These are phyloP conservation scores for Candida nitratophila DNA, from an alignment of 805 yeast genomes.

Conservation along the genomic window DNA sequence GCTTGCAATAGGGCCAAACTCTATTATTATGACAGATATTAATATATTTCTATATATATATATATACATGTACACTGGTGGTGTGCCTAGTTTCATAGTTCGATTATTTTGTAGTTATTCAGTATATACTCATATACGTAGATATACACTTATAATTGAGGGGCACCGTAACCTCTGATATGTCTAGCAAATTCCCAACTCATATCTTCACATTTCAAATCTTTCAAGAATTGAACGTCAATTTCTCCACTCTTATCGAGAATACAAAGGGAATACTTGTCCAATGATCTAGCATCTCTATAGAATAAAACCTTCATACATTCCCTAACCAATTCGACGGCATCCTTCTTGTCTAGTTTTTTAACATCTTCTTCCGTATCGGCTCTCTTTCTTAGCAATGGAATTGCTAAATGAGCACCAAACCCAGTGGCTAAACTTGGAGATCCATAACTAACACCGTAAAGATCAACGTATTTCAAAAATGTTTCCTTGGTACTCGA, in stretches of 20 bases:
- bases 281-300: conserved; percentile 92
- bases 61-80: too few relatives aligned
- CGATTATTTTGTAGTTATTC: too few relatives aligned
- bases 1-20: too few relatives aligned
- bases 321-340: conserved; percentile 68
- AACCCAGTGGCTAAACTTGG: conserved; percentile 94
- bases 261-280: conserved; percentile 75
- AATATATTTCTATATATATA: too few relatives aligned
- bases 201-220: conserved; percentile 64
- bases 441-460: conserved; percentile 86
- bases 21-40: too few relatives aligned
- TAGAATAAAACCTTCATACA: conserved; percentile 92
- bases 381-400: conserved; percentile 77
- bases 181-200: conserved; percentile 87
- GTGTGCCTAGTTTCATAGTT: too few relatives aligned
- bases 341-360: conserved; percentile 65
- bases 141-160: conserved; percentile 25
- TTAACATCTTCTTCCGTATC: conserved; percentile 72
- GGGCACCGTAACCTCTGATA: conserved; percentile 78
- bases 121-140: too few relatives aligned
- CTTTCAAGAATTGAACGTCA: conserved; percentile 47
- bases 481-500: conserved; percentile 58
- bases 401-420: conserved; percentile 92
- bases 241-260: conserved; percentile 53
- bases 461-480: conserved; percentile 78